Conservation (phyloP, 371 early-diverging fungal species). For the Saksenaea vasiformis region DNA sequence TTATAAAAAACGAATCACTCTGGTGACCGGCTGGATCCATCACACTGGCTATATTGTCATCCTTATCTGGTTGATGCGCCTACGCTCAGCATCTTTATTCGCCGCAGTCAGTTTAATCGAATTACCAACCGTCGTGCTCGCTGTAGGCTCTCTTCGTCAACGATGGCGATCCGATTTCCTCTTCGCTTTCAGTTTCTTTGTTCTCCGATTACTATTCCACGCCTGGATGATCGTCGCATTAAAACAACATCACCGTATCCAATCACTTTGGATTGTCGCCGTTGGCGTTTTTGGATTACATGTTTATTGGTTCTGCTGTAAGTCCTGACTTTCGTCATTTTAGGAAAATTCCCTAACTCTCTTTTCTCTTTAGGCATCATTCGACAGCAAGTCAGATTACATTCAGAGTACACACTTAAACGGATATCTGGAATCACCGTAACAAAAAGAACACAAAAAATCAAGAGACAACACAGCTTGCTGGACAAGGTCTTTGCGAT, state of each 20-base stretch:
- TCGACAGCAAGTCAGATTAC: conserved; percentile 2
- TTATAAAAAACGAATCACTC: conserved; percentile 42
- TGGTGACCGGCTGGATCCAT: conserved; percentile 53
- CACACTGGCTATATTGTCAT: conserved; percentile 42
- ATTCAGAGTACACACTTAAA: background rate
- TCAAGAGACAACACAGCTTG: conserved; percentile 4
- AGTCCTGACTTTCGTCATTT: background rate
- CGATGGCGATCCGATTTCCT: conserved; percentile 28
- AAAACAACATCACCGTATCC: conserved; percentile 24
- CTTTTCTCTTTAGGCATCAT: background rate
- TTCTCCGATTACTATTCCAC: conserved; percentile 34
- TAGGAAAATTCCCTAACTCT: background rate
- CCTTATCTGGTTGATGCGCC: conserved; percentile 19
- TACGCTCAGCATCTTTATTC: conserved; percentile 28
- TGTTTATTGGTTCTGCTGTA: conserved; percentile 42
- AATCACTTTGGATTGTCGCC: conserved; percentile 28
- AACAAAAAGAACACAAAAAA: background rate
- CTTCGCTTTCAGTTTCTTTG: conserved; percentile 34
- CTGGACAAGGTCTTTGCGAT: conserved; percentile 6
- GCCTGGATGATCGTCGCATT: conserved; percentile 33
- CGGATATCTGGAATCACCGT: conserved; percentile 1
- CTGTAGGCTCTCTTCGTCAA: conserved; percentile 25
- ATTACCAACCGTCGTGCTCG: conserved; percentile 33
- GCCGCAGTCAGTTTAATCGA: conserved; percentile 28
- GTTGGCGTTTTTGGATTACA: conserved; percentile 30